These are phyloP conservation scores for Samsoniella hepiali DNA, from an alignment of 2,329 filamentous ascomycete species.

Conservation along the genomic window DNA sequence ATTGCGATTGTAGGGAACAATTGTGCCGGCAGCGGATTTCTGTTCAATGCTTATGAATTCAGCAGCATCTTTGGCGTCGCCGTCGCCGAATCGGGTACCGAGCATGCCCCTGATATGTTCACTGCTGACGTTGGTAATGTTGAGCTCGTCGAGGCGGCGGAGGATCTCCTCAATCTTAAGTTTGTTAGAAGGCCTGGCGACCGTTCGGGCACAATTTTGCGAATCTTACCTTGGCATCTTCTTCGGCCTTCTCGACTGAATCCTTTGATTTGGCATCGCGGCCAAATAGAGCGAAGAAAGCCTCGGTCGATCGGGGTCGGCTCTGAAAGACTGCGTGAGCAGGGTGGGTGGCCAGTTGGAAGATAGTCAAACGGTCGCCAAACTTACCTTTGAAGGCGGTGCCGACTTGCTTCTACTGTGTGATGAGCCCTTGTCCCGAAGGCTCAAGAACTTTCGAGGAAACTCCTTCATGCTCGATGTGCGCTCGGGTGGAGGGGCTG, in stretches of 20 bases:
- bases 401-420: constrained; percentile 55
- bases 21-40: constrained; percentile 74
- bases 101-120: constrained; percentile 57
- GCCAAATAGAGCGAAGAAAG: constrained; percentile 63
- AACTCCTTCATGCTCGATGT: constrained; percentile 49
- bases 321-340: constrained; percentile 35
- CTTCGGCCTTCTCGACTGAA: constrained; percentile 50
- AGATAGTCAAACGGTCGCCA: neutral
- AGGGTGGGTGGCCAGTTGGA: neutral
- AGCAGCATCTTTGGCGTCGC: constrained; percentile 70
- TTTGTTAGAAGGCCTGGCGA: neutral
- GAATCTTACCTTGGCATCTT: constrained; percentile 36
- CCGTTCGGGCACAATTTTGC: neutral
- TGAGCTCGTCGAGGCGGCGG: constrained; percentile 40
- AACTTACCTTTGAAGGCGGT: constrained; percentile 41
- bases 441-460: constrained; percentile 65
- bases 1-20: constrained; percentile 70
- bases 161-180: constrained; percentile 41
- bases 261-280: constrained; percentile 50
- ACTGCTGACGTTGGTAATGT: constrained; percentile 46
- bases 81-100: constrained; percentile 62
- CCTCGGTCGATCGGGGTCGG: constrained; percentile 53
- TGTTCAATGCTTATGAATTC: constrained; percentile 75
- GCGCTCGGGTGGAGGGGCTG: constrained; percentile 12
- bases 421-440: constrained; percentile 60